These are phyloP conservation scores for Prunella vulgaris DNA, from an alignment of 257 asterid genomes.

Conservation along the genomic window DNA sequence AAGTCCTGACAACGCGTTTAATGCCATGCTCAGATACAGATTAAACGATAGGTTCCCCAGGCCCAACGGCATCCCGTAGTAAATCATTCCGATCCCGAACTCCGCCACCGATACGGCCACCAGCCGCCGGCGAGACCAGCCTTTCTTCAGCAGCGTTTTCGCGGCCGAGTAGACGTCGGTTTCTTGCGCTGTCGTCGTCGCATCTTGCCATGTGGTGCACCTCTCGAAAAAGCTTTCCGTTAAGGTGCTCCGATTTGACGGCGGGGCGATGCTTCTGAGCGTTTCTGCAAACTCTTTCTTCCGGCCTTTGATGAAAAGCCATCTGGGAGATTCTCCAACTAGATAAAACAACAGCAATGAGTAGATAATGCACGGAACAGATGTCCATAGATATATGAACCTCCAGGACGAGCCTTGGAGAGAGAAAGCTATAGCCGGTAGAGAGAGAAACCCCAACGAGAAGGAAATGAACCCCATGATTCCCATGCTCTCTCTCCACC, in stretches of 20 bases:
- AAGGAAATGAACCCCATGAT: slow-evolving; percentile 47
- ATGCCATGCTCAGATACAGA: slow-evolving; percentile 49
- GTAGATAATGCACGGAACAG: slow-evolving; percentile 37
- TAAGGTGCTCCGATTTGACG: slow-evolving; percentile 22
- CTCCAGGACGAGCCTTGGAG: slow-evolving; percentile 53
- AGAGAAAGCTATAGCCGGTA: slow-evolving; percentile 41
- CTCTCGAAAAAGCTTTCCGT: slow-evolving; percentile 42
- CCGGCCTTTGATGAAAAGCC: slow-evolving; percentile 60
- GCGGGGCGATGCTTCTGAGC: slow-evolving; percentile 36
- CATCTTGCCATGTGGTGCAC: too few relatives aligned
- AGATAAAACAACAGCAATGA: slow-evolving; percentile 22
- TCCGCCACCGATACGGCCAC: slow-evolving; percentile 42
- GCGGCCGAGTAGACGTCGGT: slow-evolving; percentile 41
- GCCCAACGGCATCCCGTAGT: slow-evolving; percentile 79
- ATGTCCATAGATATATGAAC: slow-evolving; percentile 46
- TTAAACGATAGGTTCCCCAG: slow-evolving; percentile 38
- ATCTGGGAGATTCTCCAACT: slow-evolving; percentile 62
- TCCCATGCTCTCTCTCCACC: slow-evolving; percentile 56
- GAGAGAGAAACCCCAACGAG: slow-evolving; percentile 58
- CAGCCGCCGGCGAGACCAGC: slow-evolving; percentile 49
- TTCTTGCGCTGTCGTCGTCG: too few relatives aligned
- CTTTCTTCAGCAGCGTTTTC: slow-evolving; percentile 30
- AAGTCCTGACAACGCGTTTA: slow-evolving; percentile 52
- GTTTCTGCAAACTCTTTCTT: slow-evolving; percentile 44
- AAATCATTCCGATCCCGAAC: slow-evolving; percentile 51